A percentile compares a stretch with the other conserved stretches of the same genome.
Evolutionary conservation across 345 rosid genomes (phyloP).

Genomic region (Cardamine resedifolia): DNA sequence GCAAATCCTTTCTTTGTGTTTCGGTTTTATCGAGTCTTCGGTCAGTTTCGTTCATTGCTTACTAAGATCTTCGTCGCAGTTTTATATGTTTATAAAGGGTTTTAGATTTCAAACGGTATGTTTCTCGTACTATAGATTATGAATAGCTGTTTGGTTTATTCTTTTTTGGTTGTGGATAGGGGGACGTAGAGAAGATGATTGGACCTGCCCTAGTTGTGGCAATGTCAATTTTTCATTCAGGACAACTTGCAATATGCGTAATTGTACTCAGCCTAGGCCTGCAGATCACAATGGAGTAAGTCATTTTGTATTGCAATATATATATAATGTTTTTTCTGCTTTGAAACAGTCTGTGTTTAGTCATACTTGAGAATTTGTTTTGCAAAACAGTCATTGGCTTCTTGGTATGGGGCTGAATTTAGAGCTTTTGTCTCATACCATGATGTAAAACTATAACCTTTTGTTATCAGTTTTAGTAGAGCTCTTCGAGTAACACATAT

Average conservation of each 20-base stretch:
- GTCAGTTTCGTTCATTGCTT: not conserved
- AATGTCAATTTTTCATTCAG: slow-evolving; percentile 96
- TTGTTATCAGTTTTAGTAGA: not conserved
- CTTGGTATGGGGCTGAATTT: not conserved
- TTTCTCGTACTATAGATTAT: slow-evolving; percentile 4
- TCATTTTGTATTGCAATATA: not conserved
- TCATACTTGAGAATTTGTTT: not conserved
- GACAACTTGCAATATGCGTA: slow-evolving; percentile 98
- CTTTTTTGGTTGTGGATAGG: slow-evolving; percentile 45
- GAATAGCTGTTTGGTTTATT: slow-evolving; percentile 14
- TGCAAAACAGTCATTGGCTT: not conserved
- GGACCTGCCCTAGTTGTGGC: slow-evolving; percentile 98
- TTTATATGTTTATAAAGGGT: not conserved
- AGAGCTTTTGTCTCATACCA: slow-evolving; percentile 2
- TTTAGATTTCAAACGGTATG: not conserved
- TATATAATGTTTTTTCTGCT: not conserved
- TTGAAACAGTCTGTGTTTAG: slow-evolving; percentile 12
- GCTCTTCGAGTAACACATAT: not conserved
- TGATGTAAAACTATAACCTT: not conserved
- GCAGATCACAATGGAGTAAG: slow-evolving; percentile 81
- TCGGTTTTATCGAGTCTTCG: not conserved
- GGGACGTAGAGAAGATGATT: slow-evolving; percentile 97
- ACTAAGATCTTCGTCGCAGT: not conserved
- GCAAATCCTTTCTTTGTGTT: not conserved
- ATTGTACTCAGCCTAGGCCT: slow-evolving; percentile 95